Evolutionary conservation across 768 basidiomycete species (phyloP).

Genomic region (Strobilomyces dryophilus): DNA sequence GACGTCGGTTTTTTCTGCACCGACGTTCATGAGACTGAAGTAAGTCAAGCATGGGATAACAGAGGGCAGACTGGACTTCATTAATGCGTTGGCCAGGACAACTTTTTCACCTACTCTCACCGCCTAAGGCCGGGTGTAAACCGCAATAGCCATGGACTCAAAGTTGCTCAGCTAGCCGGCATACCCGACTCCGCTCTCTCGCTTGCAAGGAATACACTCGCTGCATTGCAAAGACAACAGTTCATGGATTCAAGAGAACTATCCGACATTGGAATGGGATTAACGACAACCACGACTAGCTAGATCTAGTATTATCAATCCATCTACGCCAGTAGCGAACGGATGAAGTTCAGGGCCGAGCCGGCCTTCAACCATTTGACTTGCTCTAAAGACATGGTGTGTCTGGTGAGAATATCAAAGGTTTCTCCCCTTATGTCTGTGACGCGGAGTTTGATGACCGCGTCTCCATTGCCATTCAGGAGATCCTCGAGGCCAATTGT

Average conservation of each 20-base stretch:
- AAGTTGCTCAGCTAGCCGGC: constrained; percentile 84
- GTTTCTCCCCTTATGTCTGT: constrained; percentile 58
- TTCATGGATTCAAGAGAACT: constrained; percentile 27
- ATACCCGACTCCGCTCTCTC: constrained; percentile 62
- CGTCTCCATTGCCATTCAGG: constrained; percentile 41
- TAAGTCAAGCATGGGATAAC: constrained; percentile 33
- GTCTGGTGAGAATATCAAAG: constrained; percentile 70
- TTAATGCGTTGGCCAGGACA: constrained; percentile 46
- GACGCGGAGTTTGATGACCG: constrained; percentile 54
- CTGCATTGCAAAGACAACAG: constrained; percentile 32
- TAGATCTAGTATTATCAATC: constrained; percentile 1
- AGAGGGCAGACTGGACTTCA: neutral
- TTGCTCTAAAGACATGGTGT: constrained; percentile 90
- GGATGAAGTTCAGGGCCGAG: constrained; percentile 87
- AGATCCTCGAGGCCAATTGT: constrained; percentile 79
- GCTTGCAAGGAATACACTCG: constrained; percentile 56
- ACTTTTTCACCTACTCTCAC: constrained; percentile 81
- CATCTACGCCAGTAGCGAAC: constrained; percentile 43
- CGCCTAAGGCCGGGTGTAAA: constrained; percentile 80
- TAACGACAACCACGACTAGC: constrained; percentile 15
- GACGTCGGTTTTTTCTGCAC: constrained; percentile 86
- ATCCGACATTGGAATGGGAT: constrained; percentile 28
- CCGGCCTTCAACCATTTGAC: constrained; percentile 87
- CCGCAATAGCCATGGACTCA: constrained; percentile 84
- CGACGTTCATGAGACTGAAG: constrained; percentile 74